These are phyloP conservation scores for Escovopsis sp. DNA, from an alignment of 2,329 filamentous ascomycete species.

Conservation along the genomic window DNA sequence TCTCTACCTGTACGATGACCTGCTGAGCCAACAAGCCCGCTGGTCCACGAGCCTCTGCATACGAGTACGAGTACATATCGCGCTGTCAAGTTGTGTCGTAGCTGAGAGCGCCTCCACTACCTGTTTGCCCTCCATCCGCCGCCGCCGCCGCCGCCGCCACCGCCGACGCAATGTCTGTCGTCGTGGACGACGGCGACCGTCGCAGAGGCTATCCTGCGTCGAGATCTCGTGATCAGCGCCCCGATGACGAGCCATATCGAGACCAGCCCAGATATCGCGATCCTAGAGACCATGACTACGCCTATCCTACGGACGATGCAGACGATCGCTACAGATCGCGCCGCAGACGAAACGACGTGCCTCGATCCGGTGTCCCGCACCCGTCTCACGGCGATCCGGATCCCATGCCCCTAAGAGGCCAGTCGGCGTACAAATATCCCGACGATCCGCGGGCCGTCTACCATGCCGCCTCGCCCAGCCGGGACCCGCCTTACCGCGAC, in stretches of 20 bases:
- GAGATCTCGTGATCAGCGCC: conserved; percentile 23
- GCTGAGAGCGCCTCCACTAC: neutral
- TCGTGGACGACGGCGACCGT: conserved; percentile 28
- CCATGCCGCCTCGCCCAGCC: conserved; percentile 20
- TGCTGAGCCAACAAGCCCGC: conserved; percentile 1
- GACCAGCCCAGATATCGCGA: conserved; percentile 22
- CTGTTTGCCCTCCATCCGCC: conserved; percentile 6
- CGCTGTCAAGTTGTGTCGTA: too few relatives aligned
- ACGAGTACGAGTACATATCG: too few relatives aligned
- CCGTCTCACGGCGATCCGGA: conserved; percentile 24
- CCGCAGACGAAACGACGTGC: conserved; percentile 18
- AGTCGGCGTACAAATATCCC: conserved; percentile 24
- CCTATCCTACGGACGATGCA: conserved; percentile 27
- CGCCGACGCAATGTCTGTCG: conserved; percentile 32
- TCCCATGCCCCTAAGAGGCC: conserved; percentile 22
- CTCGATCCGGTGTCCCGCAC: conserved; percentile 22
- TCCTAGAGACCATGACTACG: conserved; percentile 27
- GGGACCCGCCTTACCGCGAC: conserved; percentile 21
- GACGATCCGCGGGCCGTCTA: conserved; percentile 21
- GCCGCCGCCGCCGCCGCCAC: neutral
- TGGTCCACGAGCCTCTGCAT: neutral
- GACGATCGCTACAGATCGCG: conserved; percentile 20
- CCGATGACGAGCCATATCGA: conserved; percentile 17
- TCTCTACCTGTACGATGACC: neutral
- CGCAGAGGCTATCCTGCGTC: conserved; percentile 35